Base-by-base conservation (phyloP, 83 land plant species). In the Isoetes engelmannii region DNA sequence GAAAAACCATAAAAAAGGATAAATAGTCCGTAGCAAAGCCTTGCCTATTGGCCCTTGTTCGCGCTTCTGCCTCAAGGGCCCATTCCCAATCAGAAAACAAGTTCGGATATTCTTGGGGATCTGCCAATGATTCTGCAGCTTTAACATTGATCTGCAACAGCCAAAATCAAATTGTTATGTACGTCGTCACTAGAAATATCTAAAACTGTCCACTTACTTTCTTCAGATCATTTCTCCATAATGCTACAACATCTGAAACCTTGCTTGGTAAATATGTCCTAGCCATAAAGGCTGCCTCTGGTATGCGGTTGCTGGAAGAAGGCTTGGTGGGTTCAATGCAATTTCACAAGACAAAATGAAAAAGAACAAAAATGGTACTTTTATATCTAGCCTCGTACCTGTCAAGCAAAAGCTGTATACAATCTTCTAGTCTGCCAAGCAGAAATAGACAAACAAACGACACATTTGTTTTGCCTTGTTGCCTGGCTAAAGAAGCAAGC, bases 261-360 rank as follows among this genome's bases (percentile, higher is more conserved):
- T 90, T 89, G 79, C 99, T 94, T 57, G 99, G 99, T 44, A 94
- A 86, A 76, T 94, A 94, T 10, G 99, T 85, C 12, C 99, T 73
- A 37, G 99, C 97, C 92, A 94, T 88, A 72, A 94, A 83, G 56
- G 99, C 99, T 77, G 99, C 99, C 71, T 94, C 99, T 47, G 99
- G 99, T 66, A 94, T 90, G 63, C 99, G 92, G 69, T 94, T 90
- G 74, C 99, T 94, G 90, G 75, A 61, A 42, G 15, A 67, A 67
- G 13, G 17, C 15, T 15, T 3, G 17, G 13, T 12, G 3, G 0
- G 55, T 51, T 51, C 15, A 51, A 51, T 12, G 17, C 17, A 17
- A 51, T 51, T 12, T 51, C 17, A 28, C 37, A 28, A 21, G 55
- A 46, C 54, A 51, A 21, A 45, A 65, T 46, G 42, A 71, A 28